These are phyloP conservation scores for Lotus japonicus DNA, from an alignment of 306 rosid genomes.

Conservation along the genomic window DNA sequence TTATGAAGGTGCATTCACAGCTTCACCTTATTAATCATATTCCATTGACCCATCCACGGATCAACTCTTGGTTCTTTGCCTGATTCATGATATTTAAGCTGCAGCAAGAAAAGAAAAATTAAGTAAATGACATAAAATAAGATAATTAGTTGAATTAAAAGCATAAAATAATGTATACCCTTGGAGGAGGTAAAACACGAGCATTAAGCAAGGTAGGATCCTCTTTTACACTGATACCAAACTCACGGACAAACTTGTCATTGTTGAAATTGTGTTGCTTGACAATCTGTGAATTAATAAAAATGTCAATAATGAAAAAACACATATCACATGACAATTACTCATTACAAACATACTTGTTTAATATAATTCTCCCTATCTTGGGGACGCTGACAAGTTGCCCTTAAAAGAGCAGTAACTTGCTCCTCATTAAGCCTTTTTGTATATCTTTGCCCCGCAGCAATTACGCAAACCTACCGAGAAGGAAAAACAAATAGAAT, in stretches of 20 bases:
- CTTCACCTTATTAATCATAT: conserved; percentile 74
- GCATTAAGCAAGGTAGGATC: conserved; percentile 36
- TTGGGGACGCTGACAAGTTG: conserved; percentile 62
- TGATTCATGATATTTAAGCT: conserved; percentile 57
- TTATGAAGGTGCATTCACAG: not conserved
- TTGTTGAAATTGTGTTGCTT: conserved; percentile 2
- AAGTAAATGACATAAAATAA: not conserved
- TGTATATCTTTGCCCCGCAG: conserved; percentile 56
- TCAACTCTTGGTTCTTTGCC: conserved; percentile 39
- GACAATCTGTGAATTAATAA: conserved; percentile 23
- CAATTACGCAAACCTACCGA: conserved; percentile 50
- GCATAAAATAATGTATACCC: conserved; percentile 22
- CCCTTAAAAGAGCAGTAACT: conserved; percentile 45
- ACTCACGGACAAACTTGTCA: conserved; percentile 23
- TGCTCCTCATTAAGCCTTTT: conserved; percentile 53
- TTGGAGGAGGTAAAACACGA: conserved; percentile 64
- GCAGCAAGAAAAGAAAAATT: not conserved
- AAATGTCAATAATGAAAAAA: not conserved
- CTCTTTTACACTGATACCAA: conserved; percentile 40
- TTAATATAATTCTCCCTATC: conserved; percentile 21
- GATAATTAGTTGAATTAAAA: not conserved
- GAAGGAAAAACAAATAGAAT: not conserved
- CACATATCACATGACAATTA: not conserved
- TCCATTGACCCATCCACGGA: conserved; percentile 81
- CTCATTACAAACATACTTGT: conserved; percentile 18